Base-by-base conservation (phyloP, 495 filamentous ascomycete species). In the Bacidia gigantensis region DNA sequence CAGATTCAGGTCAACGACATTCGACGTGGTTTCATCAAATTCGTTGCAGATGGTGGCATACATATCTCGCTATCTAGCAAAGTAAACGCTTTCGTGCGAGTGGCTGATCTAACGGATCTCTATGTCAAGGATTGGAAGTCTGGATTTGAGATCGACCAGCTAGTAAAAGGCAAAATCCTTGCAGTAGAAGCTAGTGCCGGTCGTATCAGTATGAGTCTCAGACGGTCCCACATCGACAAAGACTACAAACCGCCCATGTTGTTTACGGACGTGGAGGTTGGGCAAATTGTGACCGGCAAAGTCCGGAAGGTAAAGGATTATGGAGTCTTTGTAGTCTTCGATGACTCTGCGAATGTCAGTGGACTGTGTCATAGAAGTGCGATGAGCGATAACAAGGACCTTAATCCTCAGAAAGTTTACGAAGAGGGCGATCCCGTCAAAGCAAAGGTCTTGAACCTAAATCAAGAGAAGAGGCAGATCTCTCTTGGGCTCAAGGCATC, bases 41-140 rank as follows among this genome's bases (percentile, higher is more conserved):
- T 84, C 51, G 78, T 95, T 40, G 77, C 84, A 0, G 87, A 95
- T 55, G 85, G 83, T 56, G 92, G 90, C 38, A 60, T 97, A 1
- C 95, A 95, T 57, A 77, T 98, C 26, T 69, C 78, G 44, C 69
- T 98, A 3, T 86, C 86, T 24, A 80, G 81, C 23, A 78, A 82
- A 52, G 70, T 95, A n/a, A 85, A 79, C 26, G 90, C 82, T 2
- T 85, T 85, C 63, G 80, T 90, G 25, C 80, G 81, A 55, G 78
- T 97, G 45, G 82, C 83, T 11, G 87, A 96, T 61, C 78, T 97
- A 17, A 94, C 89, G 0, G 90, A 98, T 62, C 76, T 76, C 2
- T 97, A 78, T 62, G 71, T 97, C 58, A 97, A 96, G 66, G 87
- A 96, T 45, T 98, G 92, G 92, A 94, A 94, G 69, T 75, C 83